Base-by-base conservation (phyloP, 2,329 filamentous ascomycete species). In the Penicillium sclerotigenum region DNA sequence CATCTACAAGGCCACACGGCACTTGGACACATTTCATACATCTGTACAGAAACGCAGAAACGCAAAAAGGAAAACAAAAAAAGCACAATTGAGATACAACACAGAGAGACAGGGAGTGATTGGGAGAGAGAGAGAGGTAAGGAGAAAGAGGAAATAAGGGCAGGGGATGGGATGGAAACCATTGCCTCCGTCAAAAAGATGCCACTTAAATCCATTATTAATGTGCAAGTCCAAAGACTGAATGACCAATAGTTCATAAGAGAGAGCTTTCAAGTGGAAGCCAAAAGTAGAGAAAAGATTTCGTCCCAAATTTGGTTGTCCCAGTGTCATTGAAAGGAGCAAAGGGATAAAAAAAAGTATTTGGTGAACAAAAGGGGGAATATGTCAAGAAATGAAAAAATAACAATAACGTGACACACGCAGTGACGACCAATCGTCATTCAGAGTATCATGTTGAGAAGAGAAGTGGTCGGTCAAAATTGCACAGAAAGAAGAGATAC, bases 301-400 rank as follows among this genome's bases (percentile, higher is more conserved):
- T 60, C 50, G 40, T 63, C 60, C 59, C 62, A 64, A 52, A 53
- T 64, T 62, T 59, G 54, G 50, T 59, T 54, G 47, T 65, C 62
- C 55, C 51, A 59, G 43, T 60, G 60, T 54, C 63, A 59, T 61
- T 52, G 58, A 54, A 57, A 61, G 62, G 42, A 47, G 36, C 48
- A 54, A 55, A 55, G 38, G 48, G 40, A 52, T 41, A 57, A 58
- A 59, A 59, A 59, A 56, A 60, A 58, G 49, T 57, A 59, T 59
- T 55, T 56, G 57, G 48, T 60, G 49, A 69, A 71, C 70, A 65
- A 62, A 65, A 71, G 66, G 68, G 68, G 69, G 68, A 72, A 72
- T 71, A 72, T 66, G 61, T 66, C 63, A 61, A 63, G 59, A 60
- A 61, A 57, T n/a, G 6, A 60, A 60, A 59, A 57, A 67, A 63